Conservation (phyloP, 2,329 filamentous ascomycete species). For the Elsinoe ampelina region DNA sequence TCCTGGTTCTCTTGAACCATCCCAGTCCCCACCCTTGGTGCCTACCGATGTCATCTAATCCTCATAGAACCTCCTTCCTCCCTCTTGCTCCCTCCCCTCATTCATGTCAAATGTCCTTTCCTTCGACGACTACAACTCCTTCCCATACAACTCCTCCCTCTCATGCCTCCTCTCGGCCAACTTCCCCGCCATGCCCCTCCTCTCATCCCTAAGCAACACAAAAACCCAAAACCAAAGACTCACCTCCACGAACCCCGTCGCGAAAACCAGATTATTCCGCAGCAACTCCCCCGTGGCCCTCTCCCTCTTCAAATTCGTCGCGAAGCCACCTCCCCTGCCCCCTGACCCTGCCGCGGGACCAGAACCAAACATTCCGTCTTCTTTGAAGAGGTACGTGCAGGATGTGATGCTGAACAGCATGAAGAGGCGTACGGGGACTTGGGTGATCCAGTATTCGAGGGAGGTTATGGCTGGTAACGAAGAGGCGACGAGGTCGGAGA, state of each 20-base stretch:
- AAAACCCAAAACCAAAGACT: slow-evolving; percentile 82
- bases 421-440: slow-evolving; percentile 55
- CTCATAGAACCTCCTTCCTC: background rate
- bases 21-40: background rate
- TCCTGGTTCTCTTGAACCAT: background rate
- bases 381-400: slow-evolving; percentile 56
- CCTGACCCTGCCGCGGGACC: slow-evolving; percentile 20
- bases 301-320: slow-evolving; percentile 14
- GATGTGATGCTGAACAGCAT: slow-evolving; percentile 53
- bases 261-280: slow-evolving; percentile 78
- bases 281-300: slow-evolving; percentile 47
- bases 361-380: slow-evolving; percentile 37
- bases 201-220: slow-evolving; percentile 60
- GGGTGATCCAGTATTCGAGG: slow-evolving; percentile 39
- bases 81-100: background rate
- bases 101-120: background rate
- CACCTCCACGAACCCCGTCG: slow-evolving; percentile 75
- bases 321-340: slow-evolving; percentile 17
- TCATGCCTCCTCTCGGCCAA: slow-evolving; percentile 28
- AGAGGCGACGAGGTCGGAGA: slow-evolving; percentile 39
- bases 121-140: slow-evolving; percentile 13
- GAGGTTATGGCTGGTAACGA: slow-evolving; percentile 35
- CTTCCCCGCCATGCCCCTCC: slow-evolving; percentile 27
- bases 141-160: slow-evolving; percentile 26
- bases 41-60: background rate